Evolutionary conservation across 2,329 filamentous ascomycete genomes (phyloP).

Genomic region (Claviceps capensis): DNA sequence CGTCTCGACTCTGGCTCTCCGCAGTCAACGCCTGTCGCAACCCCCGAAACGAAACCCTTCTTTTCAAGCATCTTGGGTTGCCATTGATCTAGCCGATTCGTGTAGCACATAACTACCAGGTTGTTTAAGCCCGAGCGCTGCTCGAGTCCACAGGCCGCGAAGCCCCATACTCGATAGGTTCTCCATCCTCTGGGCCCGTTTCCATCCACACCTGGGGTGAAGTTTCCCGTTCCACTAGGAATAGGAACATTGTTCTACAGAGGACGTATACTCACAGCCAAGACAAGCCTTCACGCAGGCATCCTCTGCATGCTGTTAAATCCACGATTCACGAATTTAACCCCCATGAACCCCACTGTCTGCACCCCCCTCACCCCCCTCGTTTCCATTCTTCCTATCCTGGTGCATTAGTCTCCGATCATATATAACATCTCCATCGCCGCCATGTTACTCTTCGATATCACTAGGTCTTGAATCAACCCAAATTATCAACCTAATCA

Average conservation of each 20-base stretch:
- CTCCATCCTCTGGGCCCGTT: not conserved
- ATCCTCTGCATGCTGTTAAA: not conserved
- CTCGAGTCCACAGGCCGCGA: conserved; percentile 3
- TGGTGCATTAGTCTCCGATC: conserved; percentile 7
- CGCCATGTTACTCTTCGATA: conserved; percentile 2
- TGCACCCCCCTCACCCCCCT: not conserved
- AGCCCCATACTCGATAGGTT: not conserved
- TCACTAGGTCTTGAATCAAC: conserved; percentile 3
- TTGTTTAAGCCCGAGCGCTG: conserved; percentile 9
- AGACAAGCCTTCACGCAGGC: no score
- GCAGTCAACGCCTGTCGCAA: not conserved
- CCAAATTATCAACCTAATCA: not conserved
- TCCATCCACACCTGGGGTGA: conserved; percentile 2
- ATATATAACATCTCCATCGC: conserved; percentile 8
- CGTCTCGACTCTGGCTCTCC: not conserved
- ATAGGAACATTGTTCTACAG: not conserved
- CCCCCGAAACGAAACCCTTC: conserved; percentile 4
- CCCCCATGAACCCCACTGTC: conserved; percentile 1
- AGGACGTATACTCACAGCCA: no score
- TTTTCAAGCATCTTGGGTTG: conserved; percentile 2
- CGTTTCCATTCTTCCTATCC: conserved; percentile 2
- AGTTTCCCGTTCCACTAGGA: conserved; percentile 6
- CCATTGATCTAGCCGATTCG: conserved; percentile 9
- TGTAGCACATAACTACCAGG: conserved; percentile 8
- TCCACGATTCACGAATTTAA: not conserved